These are phyloP conservation scores for Theileria luwenshuni DNA, from an alignment of 169 alveolate species.

Conservation along the genomic window DNA sequence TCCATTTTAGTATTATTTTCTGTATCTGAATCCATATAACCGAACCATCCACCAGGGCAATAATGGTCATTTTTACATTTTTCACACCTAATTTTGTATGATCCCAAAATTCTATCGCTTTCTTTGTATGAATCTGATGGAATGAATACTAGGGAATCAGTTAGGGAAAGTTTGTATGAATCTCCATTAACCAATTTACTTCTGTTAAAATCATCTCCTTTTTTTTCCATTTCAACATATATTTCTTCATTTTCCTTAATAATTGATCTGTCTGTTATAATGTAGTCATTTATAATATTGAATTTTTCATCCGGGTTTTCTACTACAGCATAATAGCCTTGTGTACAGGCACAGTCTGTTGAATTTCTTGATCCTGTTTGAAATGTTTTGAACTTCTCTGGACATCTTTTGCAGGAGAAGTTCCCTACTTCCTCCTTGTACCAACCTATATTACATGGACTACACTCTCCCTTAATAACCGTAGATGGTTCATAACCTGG, in stretches of 20 bases:
- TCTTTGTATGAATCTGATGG: slow-evolving; percentile 22
- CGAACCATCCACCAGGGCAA: slow-evolving; percentile 69
- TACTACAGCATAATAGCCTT: slow-evolving; percentile 68
- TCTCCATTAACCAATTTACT: background rate
- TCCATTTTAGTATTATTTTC: background rate
- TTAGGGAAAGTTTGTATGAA: background rate
- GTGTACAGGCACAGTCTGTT: slow-evolving; percentile 78
- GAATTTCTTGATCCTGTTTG: slow-evolving; percentile 61
- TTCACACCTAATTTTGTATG: slow-evolving; percentile 31
- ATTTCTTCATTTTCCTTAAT: background rate
- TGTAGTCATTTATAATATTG: background rate
- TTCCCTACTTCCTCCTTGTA: slow-evolving; percentile 71
- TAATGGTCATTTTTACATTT: slow-evolving; percentile 49
- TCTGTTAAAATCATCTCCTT: slow-evolving; percentile 19
- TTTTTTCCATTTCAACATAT: background rate
- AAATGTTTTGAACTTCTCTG: slow-evolving; percentile 68
- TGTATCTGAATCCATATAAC: slow-evolving; percentile 3
- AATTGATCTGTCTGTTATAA: slow-evolving; percentile 11
- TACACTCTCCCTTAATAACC: slow-evolving; percentile 44
- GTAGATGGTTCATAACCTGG: slow-evolving; percentile 73
- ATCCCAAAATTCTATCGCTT: background rate
- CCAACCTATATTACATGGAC: slow-evolving; percentile 71
- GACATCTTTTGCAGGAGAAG: slow-evolving; percentile 66
- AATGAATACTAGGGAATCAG: slow-evolving; percentile 40
- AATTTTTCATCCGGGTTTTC: background rate